phyloP scores from a whole-genome alignment of 73 alveolate species.

The Uronychia setigera region DNA sequence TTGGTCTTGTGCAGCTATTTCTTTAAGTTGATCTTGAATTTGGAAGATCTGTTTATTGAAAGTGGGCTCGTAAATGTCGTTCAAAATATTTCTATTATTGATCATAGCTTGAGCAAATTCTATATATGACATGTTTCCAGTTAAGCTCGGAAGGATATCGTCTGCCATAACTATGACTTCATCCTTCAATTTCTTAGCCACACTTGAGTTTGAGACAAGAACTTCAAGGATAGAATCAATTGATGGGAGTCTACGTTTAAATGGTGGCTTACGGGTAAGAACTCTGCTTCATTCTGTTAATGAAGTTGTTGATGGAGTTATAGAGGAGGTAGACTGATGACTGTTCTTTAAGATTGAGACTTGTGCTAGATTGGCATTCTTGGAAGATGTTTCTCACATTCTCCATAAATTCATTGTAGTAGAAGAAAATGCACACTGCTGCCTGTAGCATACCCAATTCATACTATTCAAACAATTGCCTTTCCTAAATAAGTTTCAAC shows the following conservation, averaged over 20 bases:
- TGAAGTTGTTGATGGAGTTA: conserved; percentile 52
- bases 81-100: conserved; percentile 35
- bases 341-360: conserved; percentile 13
- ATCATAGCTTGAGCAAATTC: conserved; percentile 53
- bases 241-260: conserved; percentile 24
- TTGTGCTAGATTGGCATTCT: conserved; percentile 31
- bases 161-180: conserved; percentile 42
- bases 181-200: conserved; percentile 34
- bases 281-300: conserved; percentile 29
- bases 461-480: conserved; percentile 59
- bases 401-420: conserved; percentile 57
- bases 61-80: conserved; percentile 60
- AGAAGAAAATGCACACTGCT: conserved; percentile 62
- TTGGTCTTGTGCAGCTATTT: conserved; percentile 52
- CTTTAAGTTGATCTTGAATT: conserved; percentile 47
- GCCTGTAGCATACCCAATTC: conserved; percentile 58
- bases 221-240: conserved; percentile 59
- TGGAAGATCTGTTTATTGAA: conserved; percentile 57
- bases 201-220: conserved; percentile 38
- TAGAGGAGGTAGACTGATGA: conserved; percentile 33
- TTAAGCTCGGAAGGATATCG: conserved; percentile 23
- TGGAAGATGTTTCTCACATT: conserved; percentile 46
- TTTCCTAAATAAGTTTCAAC: not conserved
- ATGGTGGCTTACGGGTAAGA: conserved; percentile 9
- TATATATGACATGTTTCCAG: conserved; percentile 47